Conservation (phyloP, 2,329 filamentous ascomycete genomes). For the Biscogniauxia mediterranea region DNA sequence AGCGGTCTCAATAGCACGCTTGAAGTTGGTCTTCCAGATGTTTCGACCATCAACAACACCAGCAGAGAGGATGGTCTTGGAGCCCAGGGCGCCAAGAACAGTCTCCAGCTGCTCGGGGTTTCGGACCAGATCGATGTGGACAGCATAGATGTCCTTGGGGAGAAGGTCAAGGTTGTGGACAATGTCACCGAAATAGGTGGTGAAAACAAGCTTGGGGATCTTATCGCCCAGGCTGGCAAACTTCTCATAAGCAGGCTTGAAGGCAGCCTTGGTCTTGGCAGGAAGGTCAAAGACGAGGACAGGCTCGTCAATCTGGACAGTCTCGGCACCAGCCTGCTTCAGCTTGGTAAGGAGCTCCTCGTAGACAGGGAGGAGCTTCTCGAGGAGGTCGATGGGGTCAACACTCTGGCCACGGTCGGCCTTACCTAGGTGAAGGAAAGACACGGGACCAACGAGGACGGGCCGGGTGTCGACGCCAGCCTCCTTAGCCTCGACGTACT, state of each 20-base stretch:
- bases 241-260: conserved; percentile 97
- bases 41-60: conserved; percentile 99
- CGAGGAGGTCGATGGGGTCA: conserved; percentile 88
- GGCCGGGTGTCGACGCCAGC: conserved; percentile 90
- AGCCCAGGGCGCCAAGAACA: conserved; percentile 77
- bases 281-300: conserved; percentile 93
- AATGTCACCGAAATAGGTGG: conserved; percentile 99
- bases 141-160: conserved; percentile 73
- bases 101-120: conserved; percentile 96
- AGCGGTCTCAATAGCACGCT: conserved; percentile 86
- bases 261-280: conserved; percentile 87
- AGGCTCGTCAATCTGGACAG: conserved; percentile 98
- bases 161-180: conserved; percentile 97
- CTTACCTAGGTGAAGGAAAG: conserved; percentile 97
- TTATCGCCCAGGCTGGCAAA: conserved; percentile 72
- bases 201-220: conserved; percentile 84
- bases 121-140: conserved; percentile 95
- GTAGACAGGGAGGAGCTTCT: conserved; percentile 93
- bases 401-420: conserved; percentile 93
- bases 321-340: conserved; percentile 93
- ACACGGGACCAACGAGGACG: conserved; percentile 92
- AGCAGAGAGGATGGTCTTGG: conserved; percentile 86
- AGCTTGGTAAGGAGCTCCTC: conserved; percentile 89
- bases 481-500: conserved; percentile 98
- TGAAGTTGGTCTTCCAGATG: conserved; percentile 99